These are phyloP conservation scores for Pterocarpus macrocarpus DNA, from an alignment of 306 rosid species.

Conservation along the genomic window DNA sequence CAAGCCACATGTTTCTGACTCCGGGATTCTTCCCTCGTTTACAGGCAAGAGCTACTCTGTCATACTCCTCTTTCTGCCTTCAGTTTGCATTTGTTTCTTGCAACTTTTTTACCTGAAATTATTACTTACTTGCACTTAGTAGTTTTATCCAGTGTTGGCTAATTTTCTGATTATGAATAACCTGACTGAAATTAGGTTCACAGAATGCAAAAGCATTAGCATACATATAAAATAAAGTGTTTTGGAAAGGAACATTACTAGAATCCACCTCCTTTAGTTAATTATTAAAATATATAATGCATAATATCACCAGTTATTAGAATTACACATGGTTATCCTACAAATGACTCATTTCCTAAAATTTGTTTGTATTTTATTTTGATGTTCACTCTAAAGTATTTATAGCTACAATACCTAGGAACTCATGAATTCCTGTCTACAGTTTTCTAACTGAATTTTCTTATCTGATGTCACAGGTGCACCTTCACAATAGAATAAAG, in stretches of 20 bases:
- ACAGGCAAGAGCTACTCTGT: constrained; percentile 64
- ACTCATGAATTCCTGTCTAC: background rate
- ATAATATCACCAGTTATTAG: background rate
- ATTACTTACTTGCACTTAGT: background rate
- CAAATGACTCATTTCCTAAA: background rate
- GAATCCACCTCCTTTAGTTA: constrained; percentile 14
- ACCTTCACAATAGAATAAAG: constrained; percentile 83
- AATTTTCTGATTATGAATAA: constrained; percentile 14
- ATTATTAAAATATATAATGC: background rate
- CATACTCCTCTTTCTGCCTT: constrained; percentile 2
- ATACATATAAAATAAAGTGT: background rate
- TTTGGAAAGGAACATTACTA: constrained; percentile 15
- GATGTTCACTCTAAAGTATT: background rate
- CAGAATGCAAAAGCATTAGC: background rate
- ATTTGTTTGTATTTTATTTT: background rate
- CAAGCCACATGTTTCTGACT: constrained; percentile 90
- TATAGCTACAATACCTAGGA: constrained; percentile 13
- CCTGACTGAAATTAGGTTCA: constrained; percentile 14
- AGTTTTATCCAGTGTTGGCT: constrained; percentile 4
- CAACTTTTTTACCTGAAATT: constrained; percentile 15
- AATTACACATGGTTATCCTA: background rate
- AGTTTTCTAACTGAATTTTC: constrained; percentile 39
- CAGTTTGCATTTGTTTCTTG: constrained; percentile 28
- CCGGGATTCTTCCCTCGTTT: constrained; percentile 94
- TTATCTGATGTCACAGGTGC: constrained; percentile 68